Conservation (phyloP, 257 asterid genomes). For the Lithospermum erythrorhizon region DNA sequence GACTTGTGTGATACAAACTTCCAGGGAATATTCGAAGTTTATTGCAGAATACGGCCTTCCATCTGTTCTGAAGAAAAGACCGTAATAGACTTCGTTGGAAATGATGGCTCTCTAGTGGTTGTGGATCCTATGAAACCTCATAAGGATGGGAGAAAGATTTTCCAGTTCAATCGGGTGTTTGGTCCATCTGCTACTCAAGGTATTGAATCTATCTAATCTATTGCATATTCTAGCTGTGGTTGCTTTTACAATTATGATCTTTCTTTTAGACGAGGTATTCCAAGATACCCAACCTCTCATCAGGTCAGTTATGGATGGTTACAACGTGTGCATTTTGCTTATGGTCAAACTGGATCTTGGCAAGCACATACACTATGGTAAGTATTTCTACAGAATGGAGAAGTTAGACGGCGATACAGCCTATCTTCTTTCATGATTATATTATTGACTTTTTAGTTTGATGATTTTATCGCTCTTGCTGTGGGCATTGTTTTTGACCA, state of each 20-base stretch:
- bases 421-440: too few relatives aligned
- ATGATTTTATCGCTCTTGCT: not conserved
- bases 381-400: slow-evolving; percentile 11
- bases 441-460: too few relatives aligned
- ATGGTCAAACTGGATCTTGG: slow-evolving; percentile 98
- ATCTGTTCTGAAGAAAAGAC: slow-evolving; percentile 24
- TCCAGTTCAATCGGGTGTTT: slow-evolving; percentile 67
- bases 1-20: slow-evolving; percentile 6
- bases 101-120: slow-evolving; percentile 66
- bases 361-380: slow-evolving; percentile 93
- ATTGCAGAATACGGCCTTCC: slow-evolving; percentile 76
- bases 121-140: slow-evolving; percentile 45
- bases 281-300: slow-evolving; percentile 56
- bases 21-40: slow-evolving; percentile 86
- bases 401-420: not conserved
- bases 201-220: slow-evolving; percentile 9
- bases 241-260: slow-evolving; percentile 1
- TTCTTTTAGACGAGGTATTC: slow-evolving; percentile 60
- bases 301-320: slow-evolving; percentile 94
- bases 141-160: slow-evolving; percentile 55
- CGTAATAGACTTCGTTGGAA: slow-evolving; percentile 55
- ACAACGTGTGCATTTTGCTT: slow-evolving; percentile 77
- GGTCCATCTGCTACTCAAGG: slow-evolving; percentile 81
- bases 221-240: not conserved
- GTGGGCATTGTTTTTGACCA: not conserved